phyloP scores from a whole-genome alignment of 176 grass and related monocot species.

The Secale cereale region DNA sequence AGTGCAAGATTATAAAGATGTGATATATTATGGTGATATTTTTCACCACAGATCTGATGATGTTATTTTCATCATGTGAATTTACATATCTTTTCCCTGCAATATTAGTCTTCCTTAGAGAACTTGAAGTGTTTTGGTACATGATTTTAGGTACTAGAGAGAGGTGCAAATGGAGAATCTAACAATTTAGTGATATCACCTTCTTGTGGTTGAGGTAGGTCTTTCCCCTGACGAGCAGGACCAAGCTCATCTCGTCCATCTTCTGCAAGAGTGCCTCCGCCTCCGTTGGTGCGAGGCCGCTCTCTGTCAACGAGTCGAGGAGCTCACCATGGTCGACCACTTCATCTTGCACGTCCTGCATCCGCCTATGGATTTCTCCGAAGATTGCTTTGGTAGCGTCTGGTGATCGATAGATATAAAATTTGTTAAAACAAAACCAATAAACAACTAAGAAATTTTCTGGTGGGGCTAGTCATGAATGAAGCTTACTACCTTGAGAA shows the following conservation, averaged over 20 bases:
- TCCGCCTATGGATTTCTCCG: constrained; percentile 29
- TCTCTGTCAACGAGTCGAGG: constrained; percentile 32
- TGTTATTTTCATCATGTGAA: not conserved
- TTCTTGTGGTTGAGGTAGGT: constrained; percentile 66
- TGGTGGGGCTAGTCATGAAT: constrained; percentile 14
- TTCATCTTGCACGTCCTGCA: constrained; percentile 25
- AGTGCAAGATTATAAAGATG: not conserved
- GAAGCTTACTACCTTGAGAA: not conserved
- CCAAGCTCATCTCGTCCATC: constrained; percentile 48
- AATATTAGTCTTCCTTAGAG: not conserved
- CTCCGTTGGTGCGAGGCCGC: constrained; percentile 31
- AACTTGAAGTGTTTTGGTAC: not conserved
- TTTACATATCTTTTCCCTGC: not conserved
- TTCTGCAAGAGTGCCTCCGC: constrained; percentile 32
- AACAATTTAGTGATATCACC: not conserved
- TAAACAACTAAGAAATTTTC: not conserved
- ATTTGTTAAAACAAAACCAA: not conserved
- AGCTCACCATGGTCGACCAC: constrained; percentile 38
- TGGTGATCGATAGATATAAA: not conserved
- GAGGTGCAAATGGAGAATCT: not conserved
- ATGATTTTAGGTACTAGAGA: not conserved
- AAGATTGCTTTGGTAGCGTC: not conserved
- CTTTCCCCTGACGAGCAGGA: constrained; percentile 63
- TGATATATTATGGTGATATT: not conserved
- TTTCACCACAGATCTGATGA: not conserved